These are phyloP conservation scores for Phytomonas sp. DNA, from an alignment of 208 protist species.

Conservation along the genomic window DNA sequence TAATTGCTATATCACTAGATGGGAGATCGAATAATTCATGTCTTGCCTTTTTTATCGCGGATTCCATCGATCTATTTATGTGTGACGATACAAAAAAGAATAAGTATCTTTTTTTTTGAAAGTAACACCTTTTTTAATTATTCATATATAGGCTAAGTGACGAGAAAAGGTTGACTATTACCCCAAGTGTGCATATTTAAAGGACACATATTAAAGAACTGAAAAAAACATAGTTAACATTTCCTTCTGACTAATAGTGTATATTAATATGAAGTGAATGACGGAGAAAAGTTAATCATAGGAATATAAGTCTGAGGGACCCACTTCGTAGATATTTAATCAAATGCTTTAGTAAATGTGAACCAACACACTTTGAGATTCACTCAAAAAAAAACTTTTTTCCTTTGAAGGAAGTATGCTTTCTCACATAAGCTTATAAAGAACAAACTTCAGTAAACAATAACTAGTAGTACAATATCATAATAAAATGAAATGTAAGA, in stretches of 20 bases:
- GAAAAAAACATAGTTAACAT: not conserved
- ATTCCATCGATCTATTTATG: conserved; percentile 12
- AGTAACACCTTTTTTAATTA: not conserved
- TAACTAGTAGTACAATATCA: not conserved
- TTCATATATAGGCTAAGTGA: not conserved
- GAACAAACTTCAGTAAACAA: conserved; percentile 4
- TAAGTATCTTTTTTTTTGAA: not conserved
- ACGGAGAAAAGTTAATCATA: not conserved
- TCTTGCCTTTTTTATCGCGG: conserved; percentile 25
- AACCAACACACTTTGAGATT: not conserved
- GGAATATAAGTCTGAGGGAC: not conserved
- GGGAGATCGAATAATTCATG: conserved; percentile 29
- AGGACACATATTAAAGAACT: not conserved
- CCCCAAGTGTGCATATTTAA: not conserved
- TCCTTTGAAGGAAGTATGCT: not conserved
- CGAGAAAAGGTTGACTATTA: not conserved
- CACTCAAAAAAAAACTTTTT: not conserved
- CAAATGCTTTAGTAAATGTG: not conserved
- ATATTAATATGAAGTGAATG: not conserved
- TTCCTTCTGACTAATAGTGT: not conserved
- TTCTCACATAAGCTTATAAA: not conserved
- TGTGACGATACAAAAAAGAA: not conserved
- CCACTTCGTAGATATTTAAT: not conserved
- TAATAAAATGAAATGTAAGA: conserved; percentile 9
- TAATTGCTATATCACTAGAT: conserved; percentile 7